These are phyloP conservation scores for Seiridium unicorne DNA, from an alignment of 2,329 filamentous ascomycete species.

Conservation along the genomic window DNA sequence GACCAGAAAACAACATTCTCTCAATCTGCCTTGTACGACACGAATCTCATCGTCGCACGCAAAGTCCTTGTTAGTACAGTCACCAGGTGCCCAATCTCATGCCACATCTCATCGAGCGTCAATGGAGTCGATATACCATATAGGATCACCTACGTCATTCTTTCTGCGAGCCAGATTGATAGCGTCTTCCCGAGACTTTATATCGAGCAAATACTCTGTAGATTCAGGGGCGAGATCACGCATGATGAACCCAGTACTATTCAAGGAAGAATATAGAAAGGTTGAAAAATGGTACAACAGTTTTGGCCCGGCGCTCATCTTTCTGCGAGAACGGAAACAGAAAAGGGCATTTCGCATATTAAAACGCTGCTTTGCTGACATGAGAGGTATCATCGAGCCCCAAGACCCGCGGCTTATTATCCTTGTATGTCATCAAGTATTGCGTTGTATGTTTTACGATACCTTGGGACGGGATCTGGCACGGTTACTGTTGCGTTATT, in stretches of 20 bases:
- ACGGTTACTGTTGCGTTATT: constrained; percentile 1
- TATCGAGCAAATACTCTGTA: not conserved
- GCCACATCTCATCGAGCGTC: too few relatives aligned
- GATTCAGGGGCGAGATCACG: not conserved
- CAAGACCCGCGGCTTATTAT: constrained; percentile 6
- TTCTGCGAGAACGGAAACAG: not conserved
- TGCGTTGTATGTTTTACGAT: constrained; percentile 8
- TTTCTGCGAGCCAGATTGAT: not conserved
- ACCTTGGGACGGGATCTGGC: constrained; percentile 1
- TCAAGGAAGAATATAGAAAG: constrained; percentile 5
- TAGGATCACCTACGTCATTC: too few relatives aligned
- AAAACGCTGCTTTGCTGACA: constrained; percentile 4
- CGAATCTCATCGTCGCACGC: too few relatives aligned
- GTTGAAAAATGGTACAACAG: constrained; percentile 9
- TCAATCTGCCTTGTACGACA: too few relatives aligned
- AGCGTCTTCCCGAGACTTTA: not conserved
- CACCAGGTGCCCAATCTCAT: too few relatives aligned
- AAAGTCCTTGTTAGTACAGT: too few relatives aligned
- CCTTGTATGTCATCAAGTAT: constrained; percentile 9
- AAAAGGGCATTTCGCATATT: constrained; percentile 6
- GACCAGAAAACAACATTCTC: too few relatives aligned
- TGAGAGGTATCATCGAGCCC: not conserved
- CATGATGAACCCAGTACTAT: not conserved
- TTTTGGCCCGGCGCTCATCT: constrained; percentile 7
- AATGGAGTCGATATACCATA: too few relatives aligned